A percentile compares a stretch with the other conserved stretches of the same genome.
phyloP scores from a whole-genome alignment of 148 eudicot genomes.

The Diospyros lotus region DNA sequence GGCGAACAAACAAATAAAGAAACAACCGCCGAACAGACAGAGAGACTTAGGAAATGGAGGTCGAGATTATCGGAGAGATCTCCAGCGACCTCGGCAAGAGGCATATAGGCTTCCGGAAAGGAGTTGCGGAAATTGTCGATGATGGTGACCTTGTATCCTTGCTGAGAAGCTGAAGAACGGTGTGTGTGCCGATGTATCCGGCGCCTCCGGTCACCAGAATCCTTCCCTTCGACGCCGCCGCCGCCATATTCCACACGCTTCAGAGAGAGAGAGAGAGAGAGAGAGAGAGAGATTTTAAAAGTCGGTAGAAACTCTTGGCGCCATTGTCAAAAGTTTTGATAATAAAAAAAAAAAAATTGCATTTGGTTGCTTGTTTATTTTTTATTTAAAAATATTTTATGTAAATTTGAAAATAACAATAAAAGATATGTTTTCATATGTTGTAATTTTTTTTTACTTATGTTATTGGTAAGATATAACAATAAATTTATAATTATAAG shows the following conservation, averaged over 20 bases:
- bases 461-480: too few species aligned
- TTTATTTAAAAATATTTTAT: too few species aligned
- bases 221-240: constrained; percentile 35
- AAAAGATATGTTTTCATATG: too few species aligned
- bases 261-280: background rate
- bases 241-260: background rate
- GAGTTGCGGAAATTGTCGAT: constrained; percentile 81
- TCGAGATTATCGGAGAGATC: constrained; percentile 50
- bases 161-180: constrained; percentile 50
- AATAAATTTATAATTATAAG: too few species aligned
- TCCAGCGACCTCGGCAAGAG: constrained; percentile 50
- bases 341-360: too few species aligned
- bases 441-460: too few species aligned
- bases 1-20: background rate
- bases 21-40: background rate
- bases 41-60: constrained; percentile 43
- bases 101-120: constrained; percentile 48
- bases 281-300: background rate
- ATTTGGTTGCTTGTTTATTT: too few species aligned
- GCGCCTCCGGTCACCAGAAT: constrained; percentile 88
- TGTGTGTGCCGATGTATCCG: constrained; percentile 82
- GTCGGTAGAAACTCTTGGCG: too few species aligned
- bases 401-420: too few species aligned
- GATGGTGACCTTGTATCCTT: constrained; percentile 64
- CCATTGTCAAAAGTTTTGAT: too few species aligned